Evolutionary conservation across 306 rosid genomes (phyloP), one percentile per base, ranked within the genome.

Genomic region (Trifolium subterraneum): DNA sequence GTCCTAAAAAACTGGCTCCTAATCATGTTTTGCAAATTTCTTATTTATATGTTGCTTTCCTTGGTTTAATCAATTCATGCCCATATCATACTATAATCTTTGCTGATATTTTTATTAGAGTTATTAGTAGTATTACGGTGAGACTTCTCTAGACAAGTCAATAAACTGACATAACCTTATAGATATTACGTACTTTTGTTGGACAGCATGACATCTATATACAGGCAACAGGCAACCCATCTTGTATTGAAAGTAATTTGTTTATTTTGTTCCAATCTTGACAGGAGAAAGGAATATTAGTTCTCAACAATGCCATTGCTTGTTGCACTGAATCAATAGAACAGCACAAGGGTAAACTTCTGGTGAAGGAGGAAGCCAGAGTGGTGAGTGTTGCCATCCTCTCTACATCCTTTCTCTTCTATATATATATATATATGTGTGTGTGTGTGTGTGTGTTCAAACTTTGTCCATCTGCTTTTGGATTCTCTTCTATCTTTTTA

Each of bases 211-310:
- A 36, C 64, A 38, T 67, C 31, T 79, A 5, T 48, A 4, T 45
- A 45, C 48, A 25, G 22, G 22, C 23, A 12, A 15, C 19, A 48
- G n/a, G 22, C 64, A 29, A 16, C 23, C 62, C 35, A 35, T 31
- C 38, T 35, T 41, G 5, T 44, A 48, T 47, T 70, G 76, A 78
- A 61, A 67, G 10, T 69, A 20, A 41, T 45, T 45, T 20, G 27
- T 66, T 10, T 72, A 60, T 52, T 60, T 68, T 67, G 76, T 76
- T 10, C 51, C 33, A 41, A 35, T 77, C 47, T 81, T 76, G 13
- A 22, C 84, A 94, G 97, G 99, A 92, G 81, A 97, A 94, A 87
- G 97, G 99, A 59, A 92, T 92, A 80, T 41, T 83, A 33, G 92
- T 92, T 84, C 95, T 94, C 31, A 81, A 38, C 27, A 81, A 87